Evolutionary conservation across 495 filamentous ascomycete genomes (phyloP).

Genomic region (Tetracladium marchalianum): DNA sequence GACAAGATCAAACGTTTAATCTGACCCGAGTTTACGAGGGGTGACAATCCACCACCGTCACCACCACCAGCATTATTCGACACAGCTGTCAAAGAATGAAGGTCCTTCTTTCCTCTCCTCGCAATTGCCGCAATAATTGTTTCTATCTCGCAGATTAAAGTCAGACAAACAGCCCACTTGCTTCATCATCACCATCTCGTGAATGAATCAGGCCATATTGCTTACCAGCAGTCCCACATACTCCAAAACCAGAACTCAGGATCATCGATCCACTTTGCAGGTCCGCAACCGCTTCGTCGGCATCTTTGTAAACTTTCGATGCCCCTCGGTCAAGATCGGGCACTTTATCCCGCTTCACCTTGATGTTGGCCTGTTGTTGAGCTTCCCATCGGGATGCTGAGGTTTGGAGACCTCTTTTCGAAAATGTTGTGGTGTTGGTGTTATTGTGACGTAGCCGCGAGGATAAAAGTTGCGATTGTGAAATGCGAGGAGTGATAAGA

Average conservation of each 20-base stretch:
- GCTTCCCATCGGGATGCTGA: constrained; percentile 3
- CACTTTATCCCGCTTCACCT: constrained; percentile 12
- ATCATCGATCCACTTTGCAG: constrained; percentile 46
- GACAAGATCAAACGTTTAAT: constrained; percentile 50
- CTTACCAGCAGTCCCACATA: constrained; percentile 50
- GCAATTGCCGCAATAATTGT: constrained; percentile 41
- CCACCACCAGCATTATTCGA: constrained; percentile 57
- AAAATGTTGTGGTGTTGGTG: too few relatives aligned
- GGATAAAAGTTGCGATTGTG: background rate
- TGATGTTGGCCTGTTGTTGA: constrained; percentile 10
- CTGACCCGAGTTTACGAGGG: constrained; percentile 43
- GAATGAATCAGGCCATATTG: background rate
- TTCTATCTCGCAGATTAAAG: constrained; percentile 19
- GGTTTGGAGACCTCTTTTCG: background rate
- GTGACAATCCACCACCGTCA: constrained; percentile 40
- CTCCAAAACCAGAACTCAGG: constrained; percentile 50
- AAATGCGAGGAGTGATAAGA: background rate
- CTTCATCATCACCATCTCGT: too few relatives aligned
- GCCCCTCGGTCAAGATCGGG: constrained; percentile 26
- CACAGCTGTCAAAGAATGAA: constrained; percentile 48
- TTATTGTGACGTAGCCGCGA: background rate
- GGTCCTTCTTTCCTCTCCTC: constrained; percentile 30
- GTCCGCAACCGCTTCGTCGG: constrained; percentile 52
- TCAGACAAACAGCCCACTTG: background rate
- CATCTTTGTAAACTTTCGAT: constrained; percentile 45